Base-by-base conservation (phyloP, 805 yeast species). In the Yarrowia deformans region DNA sequence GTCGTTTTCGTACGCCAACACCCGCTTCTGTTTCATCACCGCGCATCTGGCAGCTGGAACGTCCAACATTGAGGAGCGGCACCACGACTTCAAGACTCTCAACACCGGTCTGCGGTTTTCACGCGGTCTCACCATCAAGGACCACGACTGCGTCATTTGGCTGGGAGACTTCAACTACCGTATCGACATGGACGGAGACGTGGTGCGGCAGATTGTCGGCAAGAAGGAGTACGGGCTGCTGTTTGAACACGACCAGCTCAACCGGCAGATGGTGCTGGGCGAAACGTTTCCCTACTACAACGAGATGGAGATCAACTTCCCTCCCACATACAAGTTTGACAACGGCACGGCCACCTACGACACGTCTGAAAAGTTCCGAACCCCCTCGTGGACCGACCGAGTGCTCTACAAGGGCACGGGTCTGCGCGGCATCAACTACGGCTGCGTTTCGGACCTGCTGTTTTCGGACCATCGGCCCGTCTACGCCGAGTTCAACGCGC, bases 331-430 rank as follows among this genome's bases (percentile, higher is more conserved):
- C 79, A 95, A 95, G 76, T 95, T 89, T 77, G 97, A 95, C 76
- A 90, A 91, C 60, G 96, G 97, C 2, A 89, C 97, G 0, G 85
- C 84, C 56, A 79, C 76, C 1, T 95, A 93, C 76, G 99, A 95
- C 77, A 85, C 97, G 0, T 89, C 97, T 49, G 98, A 94, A 74
- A 95, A 95, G 78, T 88, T 88, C 78, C 85, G 99, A 72, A 88
- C 91, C 12, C 99, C 99, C 0, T 96, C 99, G 0, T 95, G 99
- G 99, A 93, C 98, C 3, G 99, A 95, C 79, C 81, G 99, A 70
- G 87, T 94, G 40, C 80, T 94, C 60, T 88, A 83, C 74, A 82
- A 84, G 70, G 92, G 96, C 46, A 77, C 81, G 4, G 79, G 79
- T 18, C 74, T 93, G 50, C 79, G 81, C 49, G 95, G 91, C 58